These are phyloP conservation scores for Akanthomyces muscarius DNA, from an alignment of 2,329 filamentous ascomycete genomes.

Conservation along the genomic window DNA sequence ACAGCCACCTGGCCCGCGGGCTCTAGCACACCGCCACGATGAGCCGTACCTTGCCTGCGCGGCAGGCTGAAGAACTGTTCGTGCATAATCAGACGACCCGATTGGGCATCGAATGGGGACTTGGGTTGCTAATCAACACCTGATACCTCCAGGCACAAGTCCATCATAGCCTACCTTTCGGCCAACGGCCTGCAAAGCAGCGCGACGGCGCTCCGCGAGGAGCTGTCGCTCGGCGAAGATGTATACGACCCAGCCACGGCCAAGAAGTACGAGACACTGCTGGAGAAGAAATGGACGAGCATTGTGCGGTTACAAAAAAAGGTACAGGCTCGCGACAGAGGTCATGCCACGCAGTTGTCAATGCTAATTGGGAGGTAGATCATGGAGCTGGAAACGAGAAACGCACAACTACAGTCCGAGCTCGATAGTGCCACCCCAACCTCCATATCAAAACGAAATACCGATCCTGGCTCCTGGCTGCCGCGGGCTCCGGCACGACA, in stretches of 20 bases:
- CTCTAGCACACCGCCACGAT: constrained; percentile 41
- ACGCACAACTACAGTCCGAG: constrained; percentile 70
- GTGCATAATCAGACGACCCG: constrained; percentile 31
- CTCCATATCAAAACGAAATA: constrained; percentile 72
- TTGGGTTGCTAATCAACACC: constrained; percentile 5
- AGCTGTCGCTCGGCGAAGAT: constrained; percentile 66
- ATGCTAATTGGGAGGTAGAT: constrained; percentile 53
- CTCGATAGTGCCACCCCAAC: constrained; percentile 75
- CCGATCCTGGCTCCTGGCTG: constrained; percentile 82
- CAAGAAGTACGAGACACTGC: constrained; percentile 89
- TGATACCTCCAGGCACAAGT: constrained; percentile 67
- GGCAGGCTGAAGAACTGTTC: constrained; percentile 87
- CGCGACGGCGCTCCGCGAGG: constrained; percentile 68
- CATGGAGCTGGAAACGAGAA: constrained; percentile 83
- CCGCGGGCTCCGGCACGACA: constrained; percentile 79
- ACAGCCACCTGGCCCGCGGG: constrained; percentile 6
- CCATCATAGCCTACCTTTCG: constrained; percentile 83
- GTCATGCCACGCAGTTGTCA: background rate
- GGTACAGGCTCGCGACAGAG: constrained; percentile 43
- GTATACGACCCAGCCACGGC: constrained; percentile 73
- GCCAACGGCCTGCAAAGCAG: constrained; percentile 67
- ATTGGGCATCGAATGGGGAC: background rate
- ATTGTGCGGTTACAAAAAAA: constrained; percentile 94
- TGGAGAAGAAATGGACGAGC: constrained; percentile 99
- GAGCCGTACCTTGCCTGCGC: constrained; percentile 70